Percentiles rank a stretch among this genome's conserved stretches.
Evolutionary conservation across 345 rosid species (phyloP).

Genomic region (Abelmoschus esculentus): DNA sequence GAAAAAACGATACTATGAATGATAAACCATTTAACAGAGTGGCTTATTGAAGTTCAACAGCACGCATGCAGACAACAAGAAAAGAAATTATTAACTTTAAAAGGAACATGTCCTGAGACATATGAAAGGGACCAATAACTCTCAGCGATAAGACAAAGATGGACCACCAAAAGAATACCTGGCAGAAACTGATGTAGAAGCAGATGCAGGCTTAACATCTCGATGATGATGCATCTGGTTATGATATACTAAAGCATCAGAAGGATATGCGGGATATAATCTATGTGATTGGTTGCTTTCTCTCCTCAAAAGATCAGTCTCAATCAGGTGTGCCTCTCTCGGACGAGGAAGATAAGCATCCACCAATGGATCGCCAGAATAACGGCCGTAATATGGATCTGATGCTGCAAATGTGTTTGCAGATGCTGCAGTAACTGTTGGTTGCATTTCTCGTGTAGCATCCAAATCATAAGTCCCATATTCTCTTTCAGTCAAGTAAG

Average conservation of each 20-base stretch:
- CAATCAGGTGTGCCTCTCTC: not conserved
- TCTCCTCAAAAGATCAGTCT: not conserved
- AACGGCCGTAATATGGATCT: not conserved
- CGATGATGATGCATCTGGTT: slow-evolving; percentile 22
- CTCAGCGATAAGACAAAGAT: slow-evolving; percentile 10
- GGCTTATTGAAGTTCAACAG: not conserved
- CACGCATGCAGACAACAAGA: not conserved
- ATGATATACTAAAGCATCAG: slow-evolving; percentile 30
- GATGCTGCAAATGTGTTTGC: not conserved
- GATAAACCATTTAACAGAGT: not conserved
- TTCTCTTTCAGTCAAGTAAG: not conserved
- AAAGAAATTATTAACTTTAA: not conserved
- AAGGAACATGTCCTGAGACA: not conserved
- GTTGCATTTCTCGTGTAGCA: not conserved
- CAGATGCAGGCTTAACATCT: slow-evolving; percentile 22
- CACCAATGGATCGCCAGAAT: not conserved
- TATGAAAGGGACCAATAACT: not conserved
- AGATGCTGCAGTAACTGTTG: not conserved
- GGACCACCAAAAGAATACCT: slow-evolving; percentile 52
- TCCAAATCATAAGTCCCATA: not conserved
- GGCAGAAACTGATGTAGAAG: slow-evolving; percentile 39
- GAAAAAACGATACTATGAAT: too few species aligned
- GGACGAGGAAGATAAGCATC: not conserved
- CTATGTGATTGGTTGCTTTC: slow-evolving; percentile 12
- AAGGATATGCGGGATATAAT: slow-evolving; percentile 31